These are phyloP conservation scores for Colletotrichum phormii DNA, from an alignment of 2,329 filamentous ascomycete species.

Conservation along the genomic window DNA sequence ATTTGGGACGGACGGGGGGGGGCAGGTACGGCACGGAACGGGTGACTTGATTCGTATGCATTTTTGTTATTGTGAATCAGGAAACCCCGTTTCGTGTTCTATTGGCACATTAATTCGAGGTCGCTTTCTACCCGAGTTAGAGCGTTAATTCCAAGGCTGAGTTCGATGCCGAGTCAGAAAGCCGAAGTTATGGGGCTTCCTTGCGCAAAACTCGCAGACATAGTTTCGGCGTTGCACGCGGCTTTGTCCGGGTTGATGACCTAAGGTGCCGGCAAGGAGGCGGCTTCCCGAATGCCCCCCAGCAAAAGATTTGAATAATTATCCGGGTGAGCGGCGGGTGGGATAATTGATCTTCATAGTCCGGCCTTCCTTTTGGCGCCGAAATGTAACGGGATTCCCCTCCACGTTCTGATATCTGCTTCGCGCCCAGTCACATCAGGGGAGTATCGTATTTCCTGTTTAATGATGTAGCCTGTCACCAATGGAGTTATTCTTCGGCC, in stretches of 20 bases:
- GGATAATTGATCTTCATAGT: neutral
- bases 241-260: neutral
- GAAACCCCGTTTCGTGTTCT: neutral
- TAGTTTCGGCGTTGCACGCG: neutral
- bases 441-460: neutral
- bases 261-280: neutral
- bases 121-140: neutral
- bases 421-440: neutral
- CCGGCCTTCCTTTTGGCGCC: neutral
- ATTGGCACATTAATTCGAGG: neutral
- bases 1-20: neutral
- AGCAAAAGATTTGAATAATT: conserved; percentile 8
- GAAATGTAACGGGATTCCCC: neutral
- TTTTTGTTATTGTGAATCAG: neutral
- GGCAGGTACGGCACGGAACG: conserved; percentile 13
- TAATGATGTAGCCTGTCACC: neutral
- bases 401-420: neutral
- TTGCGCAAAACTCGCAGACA: neutral
- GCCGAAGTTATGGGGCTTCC: neutral
- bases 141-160: conserved; percentile 16
- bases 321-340: neutral
- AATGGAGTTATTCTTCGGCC: neutral
- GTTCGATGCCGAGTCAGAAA: neutral
- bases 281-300: too few species aligned
- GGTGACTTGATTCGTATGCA: neutral